phyloP scores from a whole-genome alignment of 1,284 basidiomycete genomes.

The Golubevia pallescens region DNA sequence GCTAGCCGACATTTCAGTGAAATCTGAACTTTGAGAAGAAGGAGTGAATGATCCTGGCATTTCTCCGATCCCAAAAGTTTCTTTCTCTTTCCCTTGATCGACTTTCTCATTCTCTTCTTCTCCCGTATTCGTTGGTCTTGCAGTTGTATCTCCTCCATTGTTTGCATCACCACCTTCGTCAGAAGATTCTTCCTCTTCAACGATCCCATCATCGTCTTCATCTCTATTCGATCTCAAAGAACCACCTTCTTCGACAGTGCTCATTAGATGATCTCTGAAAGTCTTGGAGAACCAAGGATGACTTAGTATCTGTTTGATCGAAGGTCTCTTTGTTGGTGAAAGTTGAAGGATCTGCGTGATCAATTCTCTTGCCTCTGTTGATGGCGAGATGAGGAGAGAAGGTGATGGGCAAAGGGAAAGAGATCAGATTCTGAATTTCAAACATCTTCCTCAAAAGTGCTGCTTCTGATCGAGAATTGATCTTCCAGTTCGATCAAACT shows the following conservation, averaged over 20 bases:
- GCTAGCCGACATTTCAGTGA: not conserved
- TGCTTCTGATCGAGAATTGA: too few relatives aligned
- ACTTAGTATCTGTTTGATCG: slow-evolving; percentile 82
- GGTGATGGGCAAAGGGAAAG: not conserved
- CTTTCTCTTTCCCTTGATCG: too few relatives aligned
- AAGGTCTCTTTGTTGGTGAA: slow-evolving; percentile 77
- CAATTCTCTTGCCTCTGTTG: slow-evolving; percentile 78
- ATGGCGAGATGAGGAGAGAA: not conserved
- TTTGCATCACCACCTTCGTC: not conserved
- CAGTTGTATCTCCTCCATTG: not conserved
- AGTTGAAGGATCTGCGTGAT: slow-evolving; percentile 79
- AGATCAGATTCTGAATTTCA: not conserved
- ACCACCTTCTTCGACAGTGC: not conserved
- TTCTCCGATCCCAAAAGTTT: too few relatives aligned
- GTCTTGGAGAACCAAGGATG: slow-evolving; percentile 80
- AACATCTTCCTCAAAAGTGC: not conserved
- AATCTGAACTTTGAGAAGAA: not conserved
- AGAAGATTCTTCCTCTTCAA: not conserved
- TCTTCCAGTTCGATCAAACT: slow-evolving; percentile 19
- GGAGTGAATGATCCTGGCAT: too few relatives aligned
- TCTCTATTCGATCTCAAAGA: not conserved
- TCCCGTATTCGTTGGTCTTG: not conserved
- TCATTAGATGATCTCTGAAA: too few relatives aligned
- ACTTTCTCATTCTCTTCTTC: not conserved
- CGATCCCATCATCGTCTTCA: not conserved